phyloP scores from a whole-genome alignment of 306 rosid species.

The Calophaca sinica region DNA sequence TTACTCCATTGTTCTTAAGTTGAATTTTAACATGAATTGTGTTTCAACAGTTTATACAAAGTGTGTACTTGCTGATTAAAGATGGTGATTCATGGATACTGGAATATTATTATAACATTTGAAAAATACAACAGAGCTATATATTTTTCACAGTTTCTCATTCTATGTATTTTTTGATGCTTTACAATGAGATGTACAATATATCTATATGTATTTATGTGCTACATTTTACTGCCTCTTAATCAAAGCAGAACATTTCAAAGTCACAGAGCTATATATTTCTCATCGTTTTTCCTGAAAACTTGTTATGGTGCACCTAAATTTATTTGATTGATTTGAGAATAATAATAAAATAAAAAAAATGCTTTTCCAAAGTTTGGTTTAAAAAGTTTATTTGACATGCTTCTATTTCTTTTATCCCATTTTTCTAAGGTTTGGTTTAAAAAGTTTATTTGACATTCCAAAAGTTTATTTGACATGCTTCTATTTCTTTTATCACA shows the following conservation, averaged over 20 bases:
- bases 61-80: slow-evolving; percentile 66
- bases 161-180: slow-evolving; percentile 7
- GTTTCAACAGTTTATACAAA: slow-evolving; percentile 56
- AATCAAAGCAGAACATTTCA: slow-evolving; percentile 32
- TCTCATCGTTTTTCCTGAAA: slow-evolving; percentile 20
- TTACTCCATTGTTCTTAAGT: slow-evolving; percentile 45
- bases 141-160: neutral
- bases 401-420: neutral
- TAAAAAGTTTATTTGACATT: neutral
- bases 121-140: slow-evolving; percentile 48
- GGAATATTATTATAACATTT: slow-evolving; percentile 59
- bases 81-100: slow-evolving; percentile 65
- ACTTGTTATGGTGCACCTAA: neutral
- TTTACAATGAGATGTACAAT: slow-evolving; percentile 4
- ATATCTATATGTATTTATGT: neutral
- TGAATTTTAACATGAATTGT: slow-evolving; percentile 45
- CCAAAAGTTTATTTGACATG: neutral
- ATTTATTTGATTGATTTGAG: slow-evolving; percentile 13
- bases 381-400: neutral
- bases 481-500: neutral
- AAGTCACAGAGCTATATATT: slow-evolving; percentile 2
- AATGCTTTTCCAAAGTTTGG: neutral
- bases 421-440: neutral
- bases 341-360: neutral
- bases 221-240: neutral